These are phyloP conservation scores for Fusarium ramigenum DNA, from an alignment of 2,329 filamentous ascomycete genomes.

Conservation along the genomic window DNA sequence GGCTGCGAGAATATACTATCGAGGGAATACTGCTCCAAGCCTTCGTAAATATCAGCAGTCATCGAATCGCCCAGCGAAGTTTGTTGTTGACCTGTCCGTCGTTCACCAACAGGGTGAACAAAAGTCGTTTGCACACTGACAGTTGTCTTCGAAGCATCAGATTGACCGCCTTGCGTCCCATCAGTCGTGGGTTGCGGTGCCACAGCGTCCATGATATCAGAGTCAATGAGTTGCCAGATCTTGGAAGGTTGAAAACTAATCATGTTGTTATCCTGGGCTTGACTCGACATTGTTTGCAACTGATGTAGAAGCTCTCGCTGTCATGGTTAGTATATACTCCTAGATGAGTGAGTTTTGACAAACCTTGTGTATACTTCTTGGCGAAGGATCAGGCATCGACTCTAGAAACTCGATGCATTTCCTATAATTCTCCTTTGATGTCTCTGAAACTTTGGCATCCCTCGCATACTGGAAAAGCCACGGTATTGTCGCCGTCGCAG, in stretches of 20 bases:
- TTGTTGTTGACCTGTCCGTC: not conserved
- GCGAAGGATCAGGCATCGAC: constrained; percentile 28
- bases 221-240: constrained; percentile 32
- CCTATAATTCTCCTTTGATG: constrained; percentile 26
- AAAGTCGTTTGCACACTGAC: constrained; percentile 31
- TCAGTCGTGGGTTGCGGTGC: constrained; percentile 11
- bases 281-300: constrained; percentile 29
- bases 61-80: not conserved
- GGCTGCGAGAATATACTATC: constrained; percentile 36
- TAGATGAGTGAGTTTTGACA: accelerated
- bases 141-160: constrained; percentile 15
- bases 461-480: constrained; percentile 40
- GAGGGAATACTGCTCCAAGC: constrained; percentile 24
- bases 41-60: constrained; percentile 15
- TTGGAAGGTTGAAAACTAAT: constrained; percentile 32
- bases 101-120: constrained; percentile 20
- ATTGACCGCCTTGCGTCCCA: not conserved
- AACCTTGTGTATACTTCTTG: constrained; percentile 22
- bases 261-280: constrained; percentile 30
- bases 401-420: constrained; percentile 28
- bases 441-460: constrained; percentile 23
- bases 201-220: constrained; percentile 24
- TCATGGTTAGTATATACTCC: accelerated
- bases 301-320: constrained; percentile 26
- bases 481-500: constrained; percentile 34